Base-by-base conservation (phyloP, 1,139 yeast species). In the Suhomyces anneliseae region DNA sequence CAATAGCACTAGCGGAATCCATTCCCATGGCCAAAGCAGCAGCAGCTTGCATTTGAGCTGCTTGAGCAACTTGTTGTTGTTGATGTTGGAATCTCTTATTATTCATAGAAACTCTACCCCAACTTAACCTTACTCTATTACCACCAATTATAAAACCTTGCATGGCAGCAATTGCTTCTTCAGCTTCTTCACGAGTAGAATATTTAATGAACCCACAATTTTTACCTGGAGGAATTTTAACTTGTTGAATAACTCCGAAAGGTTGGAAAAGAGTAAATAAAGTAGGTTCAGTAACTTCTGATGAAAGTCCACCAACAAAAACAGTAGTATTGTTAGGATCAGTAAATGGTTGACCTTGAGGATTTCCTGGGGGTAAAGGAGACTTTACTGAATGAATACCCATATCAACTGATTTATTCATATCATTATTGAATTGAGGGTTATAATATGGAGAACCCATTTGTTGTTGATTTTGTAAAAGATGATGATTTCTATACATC, bases 201-300 rank as follows among this genome's bases (percentile, higher is more conserved):
- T 84, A 90, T 65, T 88, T 95, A 47, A 90, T 92, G 70, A 90
- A 92, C 1, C 97, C 98, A 69, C 97, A 90, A 48, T 95, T 95
- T 63, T 90, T 90, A 12, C 96, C 96, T 6, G 86, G 84, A 8
- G 97, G 97, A 43, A 90, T 88, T 63, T 90, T 89, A 44, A 90
- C 93, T 59, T 87, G 90, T 46, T 85, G 80, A 53, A 92, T 87
- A 45, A 79, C 79, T 29, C 98, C 98, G 71, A 88, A 92, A 11
- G 95, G 89, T 58, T 83, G 83, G 69, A 90, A 90, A 44, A 86
- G 75, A 5, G 87, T 74, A 54, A 84, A 79, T 43, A 92, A 70
- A 36, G 90, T 88, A 43, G 83, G 86, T 60, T 90, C 97, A 12
- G 82, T 75, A 27, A 89, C 90, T 44, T 84, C 83, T 19, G 85